Evolutionary conservation across 2,329 filamentous ascomycete genomes (phyloP).

Genomic region (Phoma sp.): DNA sequence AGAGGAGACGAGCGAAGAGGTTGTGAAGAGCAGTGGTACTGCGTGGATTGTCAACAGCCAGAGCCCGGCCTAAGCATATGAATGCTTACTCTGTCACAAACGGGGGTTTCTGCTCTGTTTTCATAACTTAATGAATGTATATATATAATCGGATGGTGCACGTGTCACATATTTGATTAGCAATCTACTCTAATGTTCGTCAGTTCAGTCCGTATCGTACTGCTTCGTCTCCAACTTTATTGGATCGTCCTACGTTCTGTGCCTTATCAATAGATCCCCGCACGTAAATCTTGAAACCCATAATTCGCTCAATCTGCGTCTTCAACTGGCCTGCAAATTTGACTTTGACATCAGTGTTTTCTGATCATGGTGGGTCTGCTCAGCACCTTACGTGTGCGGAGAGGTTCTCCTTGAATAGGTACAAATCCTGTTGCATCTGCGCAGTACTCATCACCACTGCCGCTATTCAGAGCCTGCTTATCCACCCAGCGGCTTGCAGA

Average conservation of each 20-base stretch:
- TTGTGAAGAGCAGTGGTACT: conserved; percentile 17
- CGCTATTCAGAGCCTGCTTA: neutral
- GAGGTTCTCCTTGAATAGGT: neutral
- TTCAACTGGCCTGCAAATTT: neutral
- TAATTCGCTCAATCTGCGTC: neutral
- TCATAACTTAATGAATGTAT: no score
- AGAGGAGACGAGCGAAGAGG: conserved; percentile 21
- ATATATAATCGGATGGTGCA: no score
- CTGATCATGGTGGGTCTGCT: neutral
- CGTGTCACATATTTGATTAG: no score
- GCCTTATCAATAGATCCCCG: neutral
- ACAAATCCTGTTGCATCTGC: neutral
- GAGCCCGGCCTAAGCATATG: neutral
- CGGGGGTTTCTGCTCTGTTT: no score
- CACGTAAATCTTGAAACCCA: neutral
- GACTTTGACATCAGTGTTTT: neutral
- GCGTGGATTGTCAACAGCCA: conserved; percentile 16
- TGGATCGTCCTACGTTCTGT: neutral
- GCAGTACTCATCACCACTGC: neutral
- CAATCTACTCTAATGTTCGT: no score
- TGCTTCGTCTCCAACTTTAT: no score
- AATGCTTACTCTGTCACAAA: no score
- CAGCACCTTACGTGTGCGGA: neutral
- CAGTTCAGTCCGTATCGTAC: no score
- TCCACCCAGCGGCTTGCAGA: neutral